A percentile compares a stretch with the other conserved stretches of the same genome.
Conservation (phyloP, 371 early-diverging fungal species). For the Circinella umbellata region DNA sequence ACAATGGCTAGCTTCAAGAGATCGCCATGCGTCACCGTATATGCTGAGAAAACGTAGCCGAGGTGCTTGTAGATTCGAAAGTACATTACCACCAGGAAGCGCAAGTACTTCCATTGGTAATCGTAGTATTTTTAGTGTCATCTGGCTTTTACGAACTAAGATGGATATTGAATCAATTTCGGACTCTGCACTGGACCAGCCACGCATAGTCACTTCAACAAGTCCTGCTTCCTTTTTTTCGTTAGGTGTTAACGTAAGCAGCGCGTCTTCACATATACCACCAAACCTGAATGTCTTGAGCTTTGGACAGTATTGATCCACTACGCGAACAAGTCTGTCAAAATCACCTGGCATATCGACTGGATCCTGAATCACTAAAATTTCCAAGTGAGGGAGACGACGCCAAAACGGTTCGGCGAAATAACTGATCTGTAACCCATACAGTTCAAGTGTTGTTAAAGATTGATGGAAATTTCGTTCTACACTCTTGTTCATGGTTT, state of each 20-base stretch:
- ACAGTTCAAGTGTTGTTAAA: neutral
- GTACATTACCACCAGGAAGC: neutral
- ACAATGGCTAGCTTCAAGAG: neutral
- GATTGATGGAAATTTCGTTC: neutral
- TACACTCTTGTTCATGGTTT: neutral
- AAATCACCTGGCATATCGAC: slow-evolving; percentile 8
- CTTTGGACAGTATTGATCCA: neutral
- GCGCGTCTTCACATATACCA: neutral
- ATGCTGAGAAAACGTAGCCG: neutral
- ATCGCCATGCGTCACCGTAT: neutral
- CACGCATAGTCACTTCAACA: slow-evolving; percentile 7
- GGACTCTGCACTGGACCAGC: slow-evolving; percentile 2
- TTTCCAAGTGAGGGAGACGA: neutral
- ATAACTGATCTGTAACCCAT: neutral
- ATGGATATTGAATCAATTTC: neutral
- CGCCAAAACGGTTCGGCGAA: slow-evolving; percentile 2
- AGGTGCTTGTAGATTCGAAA: neutral
- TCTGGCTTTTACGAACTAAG: neutral
- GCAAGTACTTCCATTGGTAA: slow-evolving; percentile 6
- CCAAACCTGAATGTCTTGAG: slow-evolving; percentile 4
- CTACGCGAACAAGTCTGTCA: neutral
- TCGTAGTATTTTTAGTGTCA: neutral
- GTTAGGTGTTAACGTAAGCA: neutral
- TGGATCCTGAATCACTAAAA: neutral
- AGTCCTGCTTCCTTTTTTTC: neutral